These are phyloP conservation scores for Amanita rimosa DNA, from an alignment of 768 basidiomycete genomes.

Conservation along the genomic window DNA sequence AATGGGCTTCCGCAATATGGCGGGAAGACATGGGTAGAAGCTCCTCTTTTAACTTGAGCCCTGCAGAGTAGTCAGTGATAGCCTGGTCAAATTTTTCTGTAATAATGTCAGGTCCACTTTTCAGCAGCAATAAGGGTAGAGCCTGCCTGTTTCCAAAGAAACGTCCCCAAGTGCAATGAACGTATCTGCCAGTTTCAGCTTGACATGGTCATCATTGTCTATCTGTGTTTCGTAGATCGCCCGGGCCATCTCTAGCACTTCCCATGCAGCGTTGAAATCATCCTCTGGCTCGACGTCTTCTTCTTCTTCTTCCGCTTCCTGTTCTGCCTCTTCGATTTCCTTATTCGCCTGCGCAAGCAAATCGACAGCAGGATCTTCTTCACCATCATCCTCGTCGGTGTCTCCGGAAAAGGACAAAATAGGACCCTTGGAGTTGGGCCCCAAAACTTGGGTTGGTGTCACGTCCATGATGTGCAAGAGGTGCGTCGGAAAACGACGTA, in stretches of 20 bases:
- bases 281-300: slow-evolving; percentile 84
- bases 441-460: slow-evolving; percentile 15
- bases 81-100: slow-evolving; percentile 95
- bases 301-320: slow-evolving; percentile 44
- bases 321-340: slow-evolving; percentile 37
- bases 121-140: not conserved
- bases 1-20: slow-evolving; percentile 89
- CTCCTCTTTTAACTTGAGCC: slow-evolving; percentile 58
- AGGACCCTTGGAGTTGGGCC: slow-evolving; percentile 32
- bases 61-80: slow-evolving; percentile 75
- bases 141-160: slow-evolving; percentile 88
- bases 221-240: slow-evolving; percentile 69
- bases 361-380: slow-evolving; percentile 45
- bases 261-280: slow-evolving; percentile 97
- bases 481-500: slow-evolving; percentile 10
- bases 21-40: slow-evolving; percentile 83
- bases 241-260: slow-evolving; percentile 90
- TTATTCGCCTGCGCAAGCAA: slow-evolving; percentile 40
- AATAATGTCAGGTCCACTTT: not conserved
- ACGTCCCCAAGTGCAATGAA: slow-evolving; percentile 90
- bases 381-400: slow-evolving; percentile 47
- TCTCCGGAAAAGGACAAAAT: slow-evolving; percentile 79
- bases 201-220: slow-evolving; percentile 46
- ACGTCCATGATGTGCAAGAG: slow-evolving; percentile 1
- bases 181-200: slow-evolving; percentile 82